Conservation (phyloP, 768 basidiomycete species). For the Tylopilus cervinicoccineus region DNA sequence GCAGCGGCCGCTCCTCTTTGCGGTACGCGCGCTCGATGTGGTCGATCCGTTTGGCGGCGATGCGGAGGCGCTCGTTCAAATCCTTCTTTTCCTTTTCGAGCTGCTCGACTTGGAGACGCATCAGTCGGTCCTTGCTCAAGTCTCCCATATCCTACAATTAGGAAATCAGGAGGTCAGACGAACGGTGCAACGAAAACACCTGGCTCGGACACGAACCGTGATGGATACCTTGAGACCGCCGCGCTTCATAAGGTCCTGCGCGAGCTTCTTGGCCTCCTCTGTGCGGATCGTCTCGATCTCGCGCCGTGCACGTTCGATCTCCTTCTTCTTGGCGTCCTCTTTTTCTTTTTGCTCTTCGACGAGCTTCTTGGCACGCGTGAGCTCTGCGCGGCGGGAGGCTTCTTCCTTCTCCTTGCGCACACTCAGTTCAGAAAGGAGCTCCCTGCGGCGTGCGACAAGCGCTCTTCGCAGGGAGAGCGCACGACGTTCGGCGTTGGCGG, state of each 20-base stretch:
- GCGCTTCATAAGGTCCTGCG: conserved; percentile 75
- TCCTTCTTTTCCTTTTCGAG: conserved; percentile 96
- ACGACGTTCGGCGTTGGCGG: conserved; percentile 71
- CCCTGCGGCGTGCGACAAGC: conserved; percentile 79
- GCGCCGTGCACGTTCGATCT: conserved; percentile 72
- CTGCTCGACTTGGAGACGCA: conserved; percentile 89
- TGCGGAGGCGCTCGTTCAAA: conserved; percentile 73
- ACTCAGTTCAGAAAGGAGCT: conserved; percentile 78
- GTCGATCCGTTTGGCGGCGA: conserved; percentile 86
- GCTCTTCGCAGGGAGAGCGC: conserved; percentile 74
- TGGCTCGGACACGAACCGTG: conserved; percentile 43
- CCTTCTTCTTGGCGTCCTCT: conserved; percentile 59
- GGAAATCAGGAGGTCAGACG: neutral
- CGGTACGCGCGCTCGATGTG: conserved; percentile 94
- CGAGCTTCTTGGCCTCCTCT: conserved; percentile 85
- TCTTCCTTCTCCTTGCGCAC: conserved; percentile 89
- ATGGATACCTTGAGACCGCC: conserved; percentile 71
- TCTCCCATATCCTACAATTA: conserved; percentile 73
- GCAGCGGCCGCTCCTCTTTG: conserved; percentile 85
- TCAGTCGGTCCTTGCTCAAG: conserved; percentile 80
- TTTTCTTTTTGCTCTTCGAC: conserved; percentile 57
- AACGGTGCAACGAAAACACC: neutral
- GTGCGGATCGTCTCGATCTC: conserved; percentile 58
- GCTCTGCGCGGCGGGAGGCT: conserved; percentile 71
- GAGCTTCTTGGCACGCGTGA: conserved; percentile 60